Evolutionary conservation across 257 asterid genomes (phyloP), one percentile per base, ranked within the genome.

Genomic region (Primulina huaijiensis): DNA sequence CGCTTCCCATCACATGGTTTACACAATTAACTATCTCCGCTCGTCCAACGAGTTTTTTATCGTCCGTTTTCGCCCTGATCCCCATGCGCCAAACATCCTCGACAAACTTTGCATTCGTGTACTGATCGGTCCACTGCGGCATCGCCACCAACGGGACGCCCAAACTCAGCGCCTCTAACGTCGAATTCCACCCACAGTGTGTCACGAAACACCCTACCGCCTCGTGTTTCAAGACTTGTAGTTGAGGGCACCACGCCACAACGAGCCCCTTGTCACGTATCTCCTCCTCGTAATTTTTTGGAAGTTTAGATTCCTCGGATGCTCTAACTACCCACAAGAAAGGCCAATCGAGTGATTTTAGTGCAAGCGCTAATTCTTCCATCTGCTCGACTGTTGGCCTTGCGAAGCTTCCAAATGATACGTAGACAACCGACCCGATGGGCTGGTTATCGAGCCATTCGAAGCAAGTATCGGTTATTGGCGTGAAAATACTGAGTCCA

Each of bases 161-260:
- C 5, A 25, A 62, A 10, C 78, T 70, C 17, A 75, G n/a, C 0
- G 83, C 82, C 77, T 86, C 92, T 57, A 83, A 3, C 1, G 86
- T 86, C 5, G 89, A 86, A 21, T 86, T 84, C 89, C 92, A 84
- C 0, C 92, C 92, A 59, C 86, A 72, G 10, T 86, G 89, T 0
- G 89, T 73, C 2, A 84, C 31, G 33, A 84, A 87, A 66, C 89
- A 72, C 7, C 90, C 82, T 5, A 79, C 21, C 6, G 79, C 84
- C n/a, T 60, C 74, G 46, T 79, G 79, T 0, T 72, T 30, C 78
- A 86, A 67, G 1, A 71, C 76, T 1, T 81, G 76, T 0, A 69
- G 31, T 9, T 84, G 87, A 23, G 65, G 67, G 17, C 84, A 71
- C 83, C 80, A 74, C 1, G 65, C 20, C 0, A 67, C 63, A 1